phyloP scores from a whole-genome alignment of 805 yeast species.

The Candida jianshihensis region DNA sequence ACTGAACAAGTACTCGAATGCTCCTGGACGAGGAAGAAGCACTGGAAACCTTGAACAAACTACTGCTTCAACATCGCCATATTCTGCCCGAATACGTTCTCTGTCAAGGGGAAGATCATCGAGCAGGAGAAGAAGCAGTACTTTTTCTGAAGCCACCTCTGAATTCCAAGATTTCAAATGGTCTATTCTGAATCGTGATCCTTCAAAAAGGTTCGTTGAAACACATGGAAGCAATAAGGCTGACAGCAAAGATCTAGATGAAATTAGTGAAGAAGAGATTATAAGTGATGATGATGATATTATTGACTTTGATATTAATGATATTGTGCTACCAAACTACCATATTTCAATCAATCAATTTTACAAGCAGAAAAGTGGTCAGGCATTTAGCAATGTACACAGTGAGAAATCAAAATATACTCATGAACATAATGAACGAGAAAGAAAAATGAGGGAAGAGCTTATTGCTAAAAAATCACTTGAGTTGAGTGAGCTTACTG shows the following conservation, averaged over 20 bases:
- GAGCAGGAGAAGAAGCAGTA: slow-evolving; percentile 11
- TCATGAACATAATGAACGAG: slow-evolving; percentile 2
- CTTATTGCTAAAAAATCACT: slow-evolving; percentile 5
- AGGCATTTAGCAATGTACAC: background rate
- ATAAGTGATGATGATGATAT: slow-evolving; percentile 45
- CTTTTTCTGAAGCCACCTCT: slow-evolving; percentile 23
- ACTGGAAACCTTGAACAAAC: slow-evolving; percentile 7
- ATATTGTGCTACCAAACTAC: slow-evolving; percentile 23
- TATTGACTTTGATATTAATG: slow-evolving; percentile 29
- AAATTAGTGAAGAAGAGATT: slow-evolving; percentile 45
- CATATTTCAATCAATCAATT: slow-evolving; percentile 28
- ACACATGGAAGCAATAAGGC: slow-evolving; percentile 6
- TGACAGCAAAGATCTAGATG: slow-evolving; percentile 16
- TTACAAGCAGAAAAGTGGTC: slow-evolving; percentile 10
- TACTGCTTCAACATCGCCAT: slow-evolving; percentile 3
- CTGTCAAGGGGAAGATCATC: slow-evolving; percentile 8
- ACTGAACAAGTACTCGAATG: slow-evolving; percentile 3
- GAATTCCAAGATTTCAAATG: slow-evolving; percentile 35
- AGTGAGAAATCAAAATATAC: background rate
- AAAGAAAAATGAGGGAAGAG: slow-evolving; percentile 4
- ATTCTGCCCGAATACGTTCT: slow-evolving; percentile 1
- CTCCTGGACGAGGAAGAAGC: slow-evolving; percentile 2
- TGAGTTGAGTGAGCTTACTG: slow-evolving; percentile 41
- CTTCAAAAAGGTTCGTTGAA: slow-evolving; percentile 49
- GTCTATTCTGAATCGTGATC: slow-evolving; percentile 68